phyloP scores from a whole-genome alignment of 768 basidiomycete species.

The Hericium alpestre region DNA sequence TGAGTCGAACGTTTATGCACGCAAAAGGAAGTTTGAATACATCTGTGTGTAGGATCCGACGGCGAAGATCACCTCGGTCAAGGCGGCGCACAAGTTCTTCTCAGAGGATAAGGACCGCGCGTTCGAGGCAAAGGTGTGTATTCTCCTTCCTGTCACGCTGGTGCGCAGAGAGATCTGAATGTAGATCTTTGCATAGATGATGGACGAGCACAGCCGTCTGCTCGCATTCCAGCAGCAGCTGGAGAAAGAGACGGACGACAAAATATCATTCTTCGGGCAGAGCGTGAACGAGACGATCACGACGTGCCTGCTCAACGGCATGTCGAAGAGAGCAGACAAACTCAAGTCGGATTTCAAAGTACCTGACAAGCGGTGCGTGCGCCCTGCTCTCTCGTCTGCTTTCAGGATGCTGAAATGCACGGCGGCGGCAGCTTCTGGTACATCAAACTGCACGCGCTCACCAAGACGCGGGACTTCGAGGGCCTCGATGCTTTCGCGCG shows the following conservation, averaged over 20 bases:
- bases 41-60: conserved; percentile 49
- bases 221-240: conserved; percentile 75
- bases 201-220: conserved; percentile 76
- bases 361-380: conserved; percentile 77
- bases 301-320: conserved; percentile 62
- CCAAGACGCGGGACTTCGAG: conserved; percentile 74
- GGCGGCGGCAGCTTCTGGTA: conserved; percentile 72
- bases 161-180: background rate
- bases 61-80: conserved; percentile 61
- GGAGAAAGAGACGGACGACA: conserved; percentile 76
- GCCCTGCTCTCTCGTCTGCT: background rate
- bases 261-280: conserved; percentile 68
- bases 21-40: background rate
- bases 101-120: conserved; percentile 84
- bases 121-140: conserved; percentile 83
- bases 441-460: conserved; percentile 76
- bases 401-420: no score
- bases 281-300: conserved; percentile 85
- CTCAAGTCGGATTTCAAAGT: conserved; percentile 86
- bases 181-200: conserved; percentile 50
- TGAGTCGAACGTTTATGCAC: conserved; percentile 21
- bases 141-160: background rate
- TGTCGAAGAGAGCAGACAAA: conserved; percentile 84
- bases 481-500: conserved; percentile 77
- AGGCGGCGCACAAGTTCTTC: conserved; percentile 85